Base-by-base conservation (phyloP, 116 monocot species). In the Posidonia oceanica region DNA sequence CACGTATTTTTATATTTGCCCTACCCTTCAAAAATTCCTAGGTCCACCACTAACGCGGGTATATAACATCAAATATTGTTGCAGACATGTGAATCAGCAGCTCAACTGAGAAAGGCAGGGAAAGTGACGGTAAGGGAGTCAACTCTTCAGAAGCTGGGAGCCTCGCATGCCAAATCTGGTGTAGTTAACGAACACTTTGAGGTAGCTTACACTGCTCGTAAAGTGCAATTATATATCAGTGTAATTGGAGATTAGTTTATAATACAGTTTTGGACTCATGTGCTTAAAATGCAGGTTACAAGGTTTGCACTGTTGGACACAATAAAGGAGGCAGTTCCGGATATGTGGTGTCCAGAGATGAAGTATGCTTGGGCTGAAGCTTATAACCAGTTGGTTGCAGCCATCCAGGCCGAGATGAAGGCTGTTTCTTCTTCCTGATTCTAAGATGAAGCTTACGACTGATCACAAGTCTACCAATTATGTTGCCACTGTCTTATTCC, bases 301-400 rank as follows among this genome's bases (percentile, higher is more conserved):
- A 80, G 85, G 81, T 89, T 78, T 75, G 91, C 91, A 14, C 76
- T 91, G 40, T 22, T 97, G 83, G 92, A 91, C 4, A 89, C 87
- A 16, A 97, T 91, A 29, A 91, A 89, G 69, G 92, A 89, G 69
- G 89, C 88, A 14, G 88, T 91, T 20, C 85, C 87, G 14, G 88
- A 87, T 3, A 91, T 91, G 88, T 91, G 96, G 96, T 75, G 79
- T 69, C 75, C 83, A 41, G 83, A 91, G 70, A 87, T 91, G 91
- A 88, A 96, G 84, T 56, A 48, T 40, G 96, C 91, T 3, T 96
- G 91, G 91, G 62, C 61, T 38, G 81, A 74, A 64, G 91, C 96
- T 39, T 88, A 83, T 37, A 63, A 96, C 81, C 82, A 85, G 37
- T 79, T 96, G 59, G 82, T 75, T 69, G 88, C 86, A 54, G 86